A percentile compares a stretch with the other conserved stretches of the same genome.
phyloP scores from a whole-genome alignment of 106 monocot genomes.

The Acorus calamus region DNA sequence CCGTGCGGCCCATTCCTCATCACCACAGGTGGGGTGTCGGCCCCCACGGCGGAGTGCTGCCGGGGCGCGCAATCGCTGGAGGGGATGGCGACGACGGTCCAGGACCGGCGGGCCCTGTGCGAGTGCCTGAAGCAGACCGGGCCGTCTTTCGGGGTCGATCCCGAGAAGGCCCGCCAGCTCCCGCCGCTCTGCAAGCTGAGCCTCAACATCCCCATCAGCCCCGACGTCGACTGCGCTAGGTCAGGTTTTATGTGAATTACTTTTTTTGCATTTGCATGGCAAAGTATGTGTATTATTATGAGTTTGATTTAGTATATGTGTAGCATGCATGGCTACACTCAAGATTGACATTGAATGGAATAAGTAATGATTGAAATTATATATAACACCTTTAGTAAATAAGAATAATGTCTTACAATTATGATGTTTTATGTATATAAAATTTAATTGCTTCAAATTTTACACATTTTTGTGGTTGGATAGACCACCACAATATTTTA shows the following conservation, averaged over 20 bases:
- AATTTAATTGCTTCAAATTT: too few relatives aligned
- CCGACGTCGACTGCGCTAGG: constrained; percentile 41
- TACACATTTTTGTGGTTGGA: too few relatives aligned
- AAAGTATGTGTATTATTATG: too few relatives aligned
- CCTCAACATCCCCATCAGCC: constrained; percentile 43
- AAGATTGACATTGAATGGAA: too few relatives aligned
- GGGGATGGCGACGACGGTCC: constrained; percentile 24
- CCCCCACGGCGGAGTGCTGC: constrained; percentile 54
- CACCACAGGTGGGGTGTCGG: constrained; percentile 9
- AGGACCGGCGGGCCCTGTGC: constrained; percentile 30
- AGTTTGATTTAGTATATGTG: too few relatives aligned
- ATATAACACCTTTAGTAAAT: too few relatives aligned
- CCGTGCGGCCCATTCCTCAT: constrained; percentile 60
- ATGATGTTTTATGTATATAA: too few relatives aligned
- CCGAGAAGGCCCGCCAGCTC: constrained; percentile 24
- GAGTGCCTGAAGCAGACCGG: constrained; percentile 47
- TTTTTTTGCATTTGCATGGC: too few relatives aligned
- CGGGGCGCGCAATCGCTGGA: constrained; percentile 34
- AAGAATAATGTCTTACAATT: too few relatives aligned
- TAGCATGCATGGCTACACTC: too few relatives aligned
- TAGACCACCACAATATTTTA: too few relatives aligned
- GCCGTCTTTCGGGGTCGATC: constrained; percentile 65
- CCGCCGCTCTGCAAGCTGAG: constrained; percentile 42
- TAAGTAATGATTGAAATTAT: too few relatives aligned
- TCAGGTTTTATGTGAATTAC: not conserved